Conservation (phyloP, 2,329 filamentous ascomycete genomes). For the Calonectria honghensis region DNA sequence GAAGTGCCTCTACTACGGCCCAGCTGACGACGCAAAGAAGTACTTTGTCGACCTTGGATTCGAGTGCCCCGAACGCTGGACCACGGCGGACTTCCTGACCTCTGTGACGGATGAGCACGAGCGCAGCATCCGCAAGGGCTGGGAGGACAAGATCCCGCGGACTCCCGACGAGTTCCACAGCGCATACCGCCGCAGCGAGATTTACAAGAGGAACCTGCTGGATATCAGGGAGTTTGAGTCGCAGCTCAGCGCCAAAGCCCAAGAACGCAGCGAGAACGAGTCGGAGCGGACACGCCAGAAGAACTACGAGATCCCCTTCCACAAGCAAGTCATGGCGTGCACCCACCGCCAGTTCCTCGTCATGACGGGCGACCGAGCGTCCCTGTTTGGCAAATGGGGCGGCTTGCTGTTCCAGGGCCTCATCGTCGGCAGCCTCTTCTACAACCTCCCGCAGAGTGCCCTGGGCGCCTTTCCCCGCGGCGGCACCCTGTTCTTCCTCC, state of each 20-base stretch:
- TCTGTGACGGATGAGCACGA: constrained; percentile 85
- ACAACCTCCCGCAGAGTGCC: constrained; percentile 77
- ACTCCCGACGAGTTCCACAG: constrained; percentile 80
- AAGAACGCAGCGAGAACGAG: constrained; percentile 73
- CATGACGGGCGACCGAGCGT: constrained; percentile 83
- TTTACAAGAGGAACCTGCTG: constrained; percentile 75
- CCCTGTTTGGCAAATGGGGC: constrained; percentile 86
- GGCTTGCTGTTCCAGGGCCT: constrained; percentile 84
- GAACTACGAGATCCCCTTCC: constrained; percentile 85
- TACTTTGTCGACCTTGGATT: constrained; percentile 86
- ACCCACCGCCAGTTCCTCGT: constrained; percentile 88
- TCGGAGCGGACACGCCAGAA: constrained; percentile 81
- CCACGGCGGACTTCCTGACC: constrained; percentile 84
- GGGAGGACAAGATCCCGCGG: constrained; percentile 80
- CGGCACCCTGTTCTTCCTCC: constrained; percentile 69
- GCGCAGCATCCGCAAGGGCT: constrained; percentile 79
- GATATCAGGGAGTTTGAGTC: constrained; percentile 80
- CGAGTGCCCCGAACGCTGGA: constrained; percentile 81
- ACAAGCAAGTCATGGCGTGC: constrained; percentile 81
- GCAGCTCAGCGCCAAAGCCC: constrained; percentile 71
- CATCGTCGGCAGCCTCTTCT: constrained; percentile 88
- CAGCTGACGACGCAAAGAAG: constrained; percentile 75
- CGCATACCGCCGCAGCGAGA: constrained; percentile 78
- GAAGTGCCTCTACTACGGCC: constrained; percentile 83
- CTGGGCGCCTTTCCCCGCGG: constrained; percentile 77